phyloP scores from a whole-genome alignment of 345 rosid species.

The Pistacia vera region DNA sequence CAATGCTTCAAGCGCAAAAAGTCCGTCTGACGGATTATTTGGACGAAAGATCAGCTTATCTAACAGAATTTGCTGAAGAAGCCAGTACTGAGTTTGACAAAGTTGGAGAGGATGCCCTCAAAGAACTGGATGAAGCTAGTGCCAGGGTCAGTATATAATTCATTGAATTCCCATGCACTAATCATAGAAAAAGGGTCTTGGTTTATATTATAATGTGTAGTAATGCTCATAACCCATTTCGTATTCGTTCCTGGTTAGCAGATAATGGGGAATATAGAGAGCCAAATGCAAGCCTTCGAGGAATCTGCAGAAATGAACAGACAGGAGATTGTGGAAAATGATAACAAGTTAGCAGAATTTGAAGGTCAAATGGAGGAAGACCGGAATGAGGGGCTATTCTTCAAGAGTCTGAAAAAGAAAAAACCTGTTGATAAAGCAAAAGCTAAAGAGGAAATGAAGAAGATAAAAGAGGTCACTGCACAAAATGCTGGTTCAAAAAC shows the following conservation, averaged over 20 bases:
- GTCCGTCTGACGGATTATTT: conserved; percentile 85
- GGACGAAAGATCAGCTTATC: conserved; percentile 75
- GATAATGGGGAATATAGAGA: conserved; percentile 86
- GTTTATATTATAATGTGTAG: not conserved
- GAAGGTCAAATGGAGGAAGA: conserved; percentile 72
- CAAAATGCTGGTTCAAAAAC: conserved; percentile 57
- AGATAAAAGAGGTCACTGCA: conserved; percentile 49
- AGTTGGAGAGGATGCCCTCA: conserved; percentile 91
- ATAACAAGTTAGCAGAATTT: conserved; percentile 61
- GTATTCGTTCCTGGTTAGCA: conserved; percentile 33
- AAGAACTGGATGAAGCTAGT: conserved; percentile 83
- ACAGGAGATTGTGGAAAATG: conserved; percentile 66
- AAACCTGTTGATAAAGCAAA: conserved; percentile 49
- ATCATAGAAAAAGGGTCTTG: not conserved
- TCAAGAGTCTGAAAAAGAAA: conserved; percentile 66
- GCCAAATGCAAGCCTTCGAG: conserved; percentile 83
- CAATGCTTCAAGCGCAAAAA: conserved; percentile 81
- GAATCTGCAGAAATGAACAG: conserved; percentile 70
- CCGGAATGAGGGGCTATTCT: conserved; percentile 85
- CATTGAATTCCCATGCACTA: not conserved
- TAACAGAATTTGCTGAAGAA: conserved; percentile 85
- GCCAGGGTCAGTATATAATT: conserved; percentile 58
- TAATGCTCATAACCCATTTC: conserved; percentile 22
- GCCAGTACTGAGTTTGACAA: conserved; percentile 79
- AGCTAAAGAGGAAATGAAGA: conserved; percentile 63